phyloP scores from a whole-genome alignment of 805 yeast species.

The Pichia rugopelliculosa region DNA sequence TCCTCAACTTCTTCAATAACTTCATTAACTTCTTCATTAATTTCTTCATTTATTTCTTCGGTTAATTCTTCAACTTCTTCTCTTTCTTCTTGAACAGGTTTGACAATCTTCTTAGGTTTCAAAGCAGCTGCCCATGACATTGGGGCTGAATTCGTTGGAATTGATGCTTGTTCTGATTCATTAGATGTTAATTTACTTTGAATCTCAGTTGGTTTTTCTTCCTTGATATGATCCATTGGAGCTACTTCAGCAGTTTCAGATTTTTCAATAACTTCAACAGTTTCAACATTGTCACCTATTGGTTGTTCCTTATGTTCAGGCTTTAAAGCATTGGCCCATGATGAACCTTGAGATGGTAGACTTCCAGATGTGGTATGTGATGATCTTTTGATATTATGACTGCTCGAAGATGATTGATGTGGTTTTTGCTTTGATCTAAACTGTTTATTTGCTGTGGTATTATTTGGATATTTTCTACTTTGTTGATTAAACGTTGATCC shows the following conservation, averaged over 20 bases:
- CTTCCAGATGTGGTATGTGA: conserved; percentile 10
- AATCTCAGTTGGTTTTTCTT: not conserved
- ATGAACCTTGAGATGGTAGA: conserved; percentile 20
- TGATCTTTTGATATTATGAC: not conserved
- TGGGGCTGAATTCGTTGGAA: conserved; percentile 21
- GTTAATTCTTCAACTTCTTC: conserved; percentile 6
- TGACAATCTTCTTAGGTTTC: conserved; percentile 12
- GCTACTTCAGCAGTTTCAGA: not conserved
- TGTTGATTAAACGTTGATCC: conserved; percentile 4
- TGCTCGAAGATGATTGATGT: not conserved
- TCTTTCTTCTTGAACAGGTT: conserved; percentile 5
- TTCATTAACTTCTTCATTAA: conserved; percentile 1
- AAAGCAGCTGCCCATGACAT: conserved; percentile 16
- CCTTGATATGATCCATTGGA: not conserved
- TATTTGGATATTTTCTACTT: conserved; percentile 4
- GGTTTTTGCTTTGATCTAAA: conserved; percentile 6
- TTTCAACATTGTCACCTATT: not conserved
- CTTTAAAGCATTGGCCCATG: conserved; percentile 30
- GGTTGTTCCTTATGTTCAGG: conserved; percentile 12
- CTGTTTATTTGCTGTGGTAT: conserved; percentile 1
- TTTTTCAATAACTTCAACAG: conserved; percentile 5
- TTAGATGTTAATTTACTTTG: conserved; percentile 1
- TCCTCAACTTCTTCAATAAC: conserved; percentile 6
- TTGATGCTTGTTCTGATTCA: conserved; percentile 17
- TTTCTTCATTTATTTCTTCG: conserved; percentile 4